Evolutionary conservation across 2,329 filamentous ascomycete genomes (phyloP).

Genomic region (Talaromyces sp.): DNA sequence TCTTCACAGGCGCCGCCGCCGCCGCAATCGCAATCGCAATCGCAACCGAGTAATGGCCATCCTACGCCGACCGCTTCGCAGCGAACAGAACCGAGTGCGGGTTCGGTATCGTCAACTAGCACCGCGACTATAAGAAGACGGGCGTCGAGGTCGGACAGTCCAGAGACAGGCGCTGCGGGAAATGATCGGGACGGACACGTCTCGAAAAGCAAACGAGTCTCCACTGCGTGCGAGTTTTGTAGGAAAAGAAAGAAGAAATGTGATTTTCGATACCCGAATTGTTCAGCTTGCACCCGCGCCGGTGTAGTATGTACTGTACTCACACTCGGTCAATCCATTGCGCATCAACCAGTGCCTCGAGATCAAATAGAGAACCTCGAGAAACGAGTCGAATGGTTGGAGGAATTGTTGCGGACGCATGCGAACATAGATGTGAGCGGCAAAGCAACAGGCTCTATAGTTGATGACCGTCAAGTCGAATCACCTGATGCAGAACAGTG

Average conservation of each 20-base stretch:
- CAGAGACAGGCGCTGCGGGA: slow-evolving; percentile 15
- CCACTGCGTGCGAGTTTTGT: slow-evolving; percentile 41
- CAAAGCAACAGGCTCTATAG: slow-evolving; percentile 30
- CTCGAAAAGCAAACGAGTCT: slow-evolving; percentile 32
- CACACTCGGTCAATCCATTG: slow-evolving; percentile 37
- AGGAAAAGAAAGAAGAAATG: slow-evolving; percentile 43
- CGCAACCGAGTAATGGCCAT: slow-evolving; percentile 3
- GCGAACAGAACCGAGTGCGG: not conserved
- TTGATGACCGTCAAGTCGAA: slow-evolving; percentile 22
- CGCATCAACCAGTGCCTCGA: slow-evolving; percentile 36
- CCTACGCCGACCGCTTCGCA: not conserved
- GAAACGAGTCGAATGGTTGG: slow-evolving; percentile 39
- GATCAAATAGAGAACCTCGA: slow-evolving; percentile 40
- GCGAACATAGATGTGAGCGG: slow-evolving; percentile 35
- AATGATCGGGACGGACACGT: slow-evolving; percentile 22
- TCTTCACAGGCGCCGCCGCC: slow-evolving; percentile 13
- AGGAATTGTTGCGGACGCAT: slow-evolving; percentile 35
- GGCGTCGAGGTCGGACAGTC: slow-evolving; percentile 14
- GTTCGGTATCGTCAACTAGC: slow-evolving; percentile 11
- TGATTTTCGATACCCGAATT: slow-evolving; percentile 42
- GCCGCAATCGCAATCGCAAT: slow-evolving; percentile 2
- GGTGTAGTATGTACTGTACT: slow-evolving; percentile 41
- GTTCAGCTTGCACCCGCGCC: slow-evolving; percentile 38
- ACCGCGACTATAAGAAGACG: slow-evolving; percentile 15
- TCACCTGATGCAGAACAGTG: slow-evolving; percentile 33